Evolutionary conservation across 192 early-diverging fungal genomes (phyloP).

Genomic region (Coemansia guatemalensis): DNA sequence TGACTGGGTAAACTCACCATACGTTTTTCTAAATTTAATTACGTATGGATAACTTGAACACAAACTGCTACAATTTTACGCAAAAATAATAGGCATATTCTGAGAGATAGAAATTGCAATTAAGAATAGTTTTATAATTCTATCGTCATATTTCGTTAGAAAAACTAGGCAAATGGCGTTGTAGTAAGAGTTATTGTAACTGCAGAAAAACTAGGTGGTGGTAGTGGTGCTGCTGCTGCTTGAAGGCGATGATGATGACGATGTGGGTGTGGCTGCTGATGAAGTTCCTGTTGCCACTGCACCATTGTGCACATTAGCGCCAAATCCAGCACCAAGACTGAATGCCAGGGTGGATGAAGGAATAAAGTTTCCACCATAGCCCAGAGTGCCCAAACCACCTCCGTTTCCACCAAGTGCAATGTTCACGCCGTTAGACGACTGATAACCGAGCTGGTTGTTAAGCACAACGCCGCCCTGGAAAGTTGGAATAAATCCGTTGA

Average conservation of each 20-base stretch:
- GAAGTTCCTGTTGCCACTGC: constrained; percentile 2
- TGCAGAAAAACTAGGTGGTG: neutral
- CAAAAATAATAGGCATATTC: too few species aligned
- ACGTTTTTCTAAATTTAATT: too few species aligned
- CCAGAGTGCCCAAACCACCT: constrained; percentile 5
- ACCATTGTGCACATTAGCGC: constrained; percentile 16
- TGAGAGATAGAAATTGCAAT: too few species aligned
- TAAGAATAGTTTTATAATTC: neutral
- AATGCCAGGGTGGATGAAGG: constrained; percentile 5
- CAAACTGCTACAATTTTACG: too few species aligned
- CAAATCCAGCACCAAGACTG: constrained; percentile 18
- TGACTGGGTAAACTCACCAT: too few species aligned
- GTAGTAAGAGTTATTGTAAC: neutral
- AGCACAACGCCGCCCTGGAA: constrained; percentile 8
- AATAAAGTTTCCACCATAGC: constrained; percentile 36
- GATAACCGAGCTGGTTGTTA: constrained; percentile 12
- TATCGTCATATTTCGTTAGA: neutral
- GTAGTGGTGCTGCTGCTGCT: too few species aligned
- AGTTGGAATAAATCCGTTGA: constrained; percentile 17
- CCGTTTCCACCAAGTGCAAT: constrained; percentile 9
- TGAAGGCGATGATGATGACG: neutral
- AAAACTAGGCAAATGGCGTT: neutral
- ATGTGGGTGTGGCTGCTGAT: neutral
- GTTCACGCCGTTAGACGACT: constrained; percentile 9
- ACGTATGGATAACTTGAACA: too few species aligned